These are phyloP conservation scores for Funneliformis caledonium DNA, from an alignment of 371 early-diverging fungal species.

Conservation along the genomic window DNA sequence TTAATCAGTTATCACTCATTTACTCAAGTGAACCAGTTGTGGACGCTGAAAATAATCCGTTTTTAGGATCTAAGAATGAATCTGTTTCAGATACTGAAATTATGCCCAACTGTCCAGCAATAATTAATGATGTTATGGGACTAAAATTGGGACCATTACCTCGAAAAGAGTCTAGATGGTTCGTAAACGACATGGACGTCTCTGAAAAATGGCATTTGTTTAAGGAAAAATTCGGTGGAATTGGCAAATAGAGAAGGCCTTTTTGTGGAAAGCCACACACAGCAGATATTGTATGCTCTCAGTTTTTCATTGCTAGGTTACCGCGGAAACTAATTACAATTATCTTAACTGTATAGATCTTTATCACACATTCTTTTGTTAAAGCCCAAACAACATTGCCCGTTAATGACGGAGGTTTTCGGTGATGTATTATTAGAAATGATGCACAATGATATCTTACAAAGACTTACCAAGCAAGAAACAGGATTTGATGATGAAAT, in stretches of 20 bases:
- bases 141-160: too few species aligned
- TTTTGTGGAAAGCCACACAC: slow-evolving; percentile 13
- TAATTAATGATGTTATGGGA: too few species aligned
- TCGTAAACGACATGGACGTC: slow-evolving; percentile 25
- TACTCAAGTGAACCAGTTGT: not conserved
- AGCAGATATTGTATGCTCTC: slow-evolving; percentile 24
- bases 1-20: slow-evolving; percentile 11
- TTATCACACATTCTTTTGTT: slow-evolving; percentile 32
- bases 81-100: slow-evolving; percentile 30
- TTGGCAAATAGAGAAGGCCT: slow-evolving; percentile 33
- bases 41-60: not conserved
- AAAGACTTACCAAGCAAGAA: slow-evolving; percentile 25
- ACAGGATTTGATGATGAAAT: slow-evolving; percentile 16
- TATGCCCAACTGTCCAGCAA: slow-evolving; percentile 1
- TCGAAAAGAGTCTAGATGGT: slow-evolving; percentile 40
- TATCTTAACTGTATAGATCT: slow-evolving; percentile 29
- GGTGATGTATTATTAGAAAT: slow-evolving; percentile 23
- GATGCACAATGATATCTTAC: slow-evolving; percentile 23
- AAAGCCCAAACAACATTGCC: slow-evolving; percentile 33
- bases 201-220: slow-evolving; percentile 39
- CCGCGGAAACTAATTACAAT: slow-evolving; percentile 30
- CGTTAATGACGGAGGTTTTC: slow-evolving; percentile 29
- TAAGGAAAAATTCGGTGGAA: slow-evolving; percentile 34
- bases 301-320: slow-evolving; percentile 22
- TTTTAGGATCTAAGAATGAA: slow-evolving; percentile 10